Evolutionary conservation across 768 basidiomycete species (phyloP).

Genomic region (Brasilioporus rufonigricans): DNA sequence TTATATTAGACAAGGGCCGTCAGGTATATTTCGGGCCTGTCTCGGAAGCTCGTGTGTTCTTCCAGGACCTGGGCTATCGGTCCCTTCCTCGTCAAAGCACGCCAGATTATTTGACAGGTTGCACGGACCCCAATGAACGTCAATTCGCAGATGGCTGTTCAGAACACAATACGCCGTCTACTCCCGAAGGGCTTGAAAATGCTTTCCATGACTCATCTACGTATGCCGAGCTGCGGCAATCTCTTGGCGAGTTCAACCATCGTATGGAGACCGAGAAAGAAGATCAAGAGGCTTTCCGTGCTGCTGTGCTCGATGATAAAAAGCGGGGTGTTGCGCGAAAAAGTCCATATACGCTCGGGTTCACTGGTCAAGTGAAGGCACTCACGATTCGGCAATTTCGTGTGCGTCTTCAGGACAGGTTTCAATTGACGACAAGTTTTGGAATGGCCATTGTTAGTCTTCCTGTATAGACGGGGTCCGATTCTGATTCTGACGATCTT

Average conservation of each 20-base stretch:
- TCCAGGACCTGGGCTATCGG: constrained; percentile 70
- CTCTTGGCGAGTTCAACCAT: constrained; percentile 54
- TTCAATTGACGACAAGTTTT: constrained; percentile 74
- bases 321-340: constrained; percentile 72
- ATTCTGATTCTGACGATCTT: constrained; percentile 1
- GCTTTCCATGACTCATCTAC: constrained; percentile 55
- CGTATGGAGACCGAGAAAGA: constrained; percentile 56
- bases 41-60: constrained; percentile 72
- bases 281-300: constrained; percentile 76
- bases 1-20: constrained; percentile 77
- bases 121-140: constrained; percentile 84
- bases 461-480: neutral
- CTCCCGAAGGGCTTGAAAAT: constrained; percentile 64
- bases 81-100: constrained; percentile 80
- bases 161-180: constrained; percentile 52
- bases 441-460: constrained; percentile 54
- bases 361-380: constrained; percentile 68
- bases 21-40: constrained; percentile 81
- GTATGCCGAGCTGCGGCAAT: constrained; percentile 41
- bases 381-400: constrained; percentile 73
- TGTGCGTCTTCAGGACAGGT: constrained; percentile 69
- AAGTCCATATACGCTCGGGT: constrained; percentile 82
- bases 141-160: constrained; percentile 67
- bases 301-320: constrained; percentile 74
- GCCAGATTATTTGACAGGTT: constrained; percentile 81